A percentile compares a stretch with the other conserved stretches of the same genome.
These are phyloP conservation scores for Podospora didyma DNA, from an alignment of 495 filamentous ascomycete genomes.

Conservation along the genomic window DNA sequence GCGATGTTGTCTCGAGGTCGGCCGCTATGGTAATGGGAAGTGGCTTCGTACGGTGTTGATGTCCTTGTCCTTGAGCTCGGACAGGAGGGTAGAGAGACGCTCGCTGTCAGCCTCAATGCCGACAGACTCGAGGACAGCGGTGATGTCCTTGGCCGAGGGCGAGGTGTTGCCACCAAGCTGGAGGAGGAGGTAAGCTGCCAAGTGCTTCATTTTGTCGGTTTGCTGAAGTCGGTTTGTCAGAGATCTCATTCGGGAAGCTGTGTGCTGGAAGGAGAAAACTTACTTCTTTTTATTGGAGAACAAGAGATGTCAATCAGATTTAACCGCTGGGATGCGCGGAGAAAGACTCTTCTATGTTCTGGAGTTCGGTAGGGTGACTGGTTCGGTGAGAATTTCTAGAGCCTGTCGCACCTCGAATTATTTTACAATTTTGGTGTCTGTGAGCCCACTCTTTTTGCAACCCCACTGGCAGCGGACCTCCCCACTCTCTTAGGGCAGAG, in stretches of 20 bases:
- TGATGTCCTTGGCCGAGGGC: constrained; percentile 84
- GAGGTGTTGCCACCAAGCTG: constrained; percentile 86
- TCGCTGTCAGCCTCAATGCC: constrained; percentile 92
- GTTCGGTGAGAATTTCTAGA: constrained; percentile 11
- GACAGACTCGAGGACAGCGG: constrained; percentile 86
- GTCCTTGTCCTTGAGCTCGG: constrained; percentile 96
- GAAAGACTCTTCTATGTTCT: constrained; percentile 55
- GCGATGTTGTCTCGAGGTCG: not conserved
- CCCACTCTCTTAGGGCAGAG: constrained; percentile 24
- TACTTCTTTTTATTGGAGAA: constrained; percentile 36
- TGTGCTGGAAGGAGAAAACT: constrained; percentile 15
- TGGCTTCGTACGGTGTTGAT: constrained; percentile 73
- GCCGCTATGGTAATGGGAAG: constrained; percentile 8
- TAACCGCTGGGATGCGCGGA: constrained; percentile 52
- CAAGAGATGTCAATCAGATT: constrained; percentile 56
- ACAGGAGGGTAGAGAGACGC: constrained; percentile 77
- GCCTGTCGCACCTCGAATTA: constrained; percentile 18
- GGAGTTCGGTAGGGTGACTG: constrained; percentile 18
- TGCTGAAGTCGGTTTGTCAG: constrained; percentile 9
- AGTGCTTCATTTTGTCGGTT: constrained; percentile 89
- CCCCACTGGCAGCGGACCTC: constrained; percentile 29
- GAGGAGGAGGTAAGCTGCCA: constrained; percentile 98
- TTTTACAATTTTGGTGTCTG: constrained; percentile 29
- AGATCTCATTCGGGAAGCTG: not conserved
- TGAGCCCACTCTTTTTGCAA: constrained; percentile 19